Percentiles rank a stretch among this genome's conserved stretches.
These are phyloP conservation scores for Spergularia bocconei DNA, from an alignment of 148 eudicot genomes.

Conservation along the genomic window DNA sequence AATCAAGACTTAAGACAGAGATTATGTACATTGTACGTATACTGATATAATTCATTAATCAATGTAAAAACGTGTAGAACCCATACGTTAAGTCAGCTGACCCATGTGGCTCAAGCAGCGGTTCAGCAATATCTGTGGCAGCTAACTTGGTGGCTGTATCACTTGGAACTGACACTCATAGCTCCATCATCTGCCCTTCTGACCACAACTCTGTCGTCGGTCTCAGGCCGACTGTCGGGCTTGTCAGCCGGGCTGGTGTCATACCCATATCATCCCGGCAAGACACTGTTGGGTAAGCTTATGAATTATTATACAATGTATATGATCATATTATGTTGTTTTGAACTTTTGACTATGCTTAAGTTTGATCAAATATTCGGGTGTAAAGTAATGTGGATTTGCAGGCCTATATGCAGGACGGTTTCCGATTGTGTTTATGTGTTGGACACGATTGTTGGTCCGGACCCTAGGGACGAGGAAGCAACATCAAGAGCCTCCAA, in stretches of 20 bases:
- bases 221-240: conserved; percentile 71
- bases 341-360: no score
- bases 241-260: conserved; percentile 62
- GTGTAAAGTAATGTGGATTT: not conserved
- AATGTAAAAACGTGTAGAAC: conserved; percentile 34
- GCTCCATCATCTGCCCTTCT: conserved; percentile 58
- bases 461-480: conserved; percentile 45
- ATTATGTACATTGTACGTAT: no score
- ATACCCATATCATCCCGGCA: conserved; percentile 58
- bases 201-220: conserved; percentile 53
- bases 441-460: conserved; percentile 58
- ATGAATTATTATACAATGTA: not conserved
- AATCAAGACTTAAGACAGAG: no score
- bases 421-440: conserved; percentile 70
- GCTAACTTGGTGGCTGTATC: conserved; percentile 57
- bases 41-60: not conserved
- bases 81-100: conserved; percentile 48
- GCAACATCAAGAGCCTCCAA: conserved; percentile 48
- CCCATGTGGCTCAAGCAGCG: conserved; percentile 68
- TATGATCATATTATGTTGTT: no score
- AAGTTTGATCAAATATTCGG: not conserved
- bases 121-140: conserved; percentile 65
- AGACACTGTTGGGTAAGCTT: conserved; percentile 60
- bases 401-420: conserved; percentile 74
- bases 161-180: conserved; percentile 61